Evolutionary conservation across 257 asterid genomes (phyloP), one percentile per base, ranked within the genome.

Genomic region (Solanum okadae): DNA sequence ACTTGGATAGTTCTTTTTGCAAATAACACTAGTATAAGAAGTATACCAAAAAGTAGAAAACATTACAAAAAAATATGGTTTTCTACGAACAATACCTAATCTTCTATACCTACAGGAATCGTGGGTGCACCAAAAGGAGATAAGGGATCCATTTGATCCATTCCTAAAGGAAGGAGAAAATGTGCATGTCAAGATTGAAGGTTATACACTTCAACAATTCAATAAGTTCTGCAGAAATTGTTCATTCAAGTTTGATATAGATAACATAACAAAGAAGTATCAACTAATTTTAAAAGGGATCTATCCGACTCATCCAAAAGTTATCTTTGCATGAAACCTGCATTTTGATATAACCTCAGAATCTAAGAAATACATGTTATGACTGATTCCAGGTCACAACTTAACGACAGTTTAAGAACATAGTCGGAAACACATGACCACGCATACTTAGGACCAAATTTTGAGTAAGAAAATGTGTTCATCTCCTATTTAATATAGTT

Each of bases 391-490:
- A 0, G 27, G 46, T 34, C 44, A 72, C 2, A 42, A 25, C 81
- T 34, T 73, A 9, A 95, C 31, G 91, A 87, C 18, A 95, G 86
- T 87, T 91, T 89, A 76, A 96, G 91, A 59, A 95, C 94, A 88
- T 95, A 96, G 88, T 94, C 93, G 14, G 98, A 94, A 91, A 97
- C 94, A 75, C 98, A 84, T 31, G 99, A 96, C 98, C 98, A 93
- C 44, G 93, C 90, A 75, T 77, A 44, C 52, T 89, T 59, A 4
- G 96, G 99, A 29, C 95, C 96, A 29, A 29, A 25, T 40, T 25
- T 89, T 4, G 98, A 91, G 91, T 88, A 86, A 6, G 98, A 95
- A 44, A 93, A 85, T 1, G 86, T 67, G 87, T 93, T 93, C 8
- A 75, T 78, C 91, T 88, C 83, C 65, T 87, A 88, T 92, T 97